Conservation (phyloP, 2,329 filamentous ascomycete genomes). For the Diaporthe ampelina region DNA sequence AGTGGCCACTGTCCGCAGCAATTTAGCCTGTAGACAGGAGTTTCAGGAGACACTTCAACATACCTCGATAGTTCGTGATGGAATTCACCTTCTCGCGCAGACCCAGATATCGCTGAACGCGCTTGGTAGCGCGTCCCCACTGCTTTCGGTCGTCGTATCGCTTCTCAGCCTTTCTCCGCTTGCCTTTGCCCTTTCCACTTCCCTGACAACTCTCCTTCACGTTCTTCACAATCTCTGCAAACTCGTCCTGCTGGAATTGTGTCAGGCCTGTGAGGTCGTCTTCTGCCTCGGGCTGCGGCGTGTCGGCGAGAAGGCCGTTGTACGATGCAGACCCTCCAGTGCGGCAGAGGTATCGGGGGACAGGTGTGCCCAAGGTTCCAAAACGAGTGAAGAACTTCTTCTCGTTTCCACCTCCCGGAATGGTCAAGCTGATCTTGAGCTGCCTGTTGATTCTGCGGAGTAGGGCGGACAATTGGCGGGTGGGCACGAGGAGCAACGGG, state of each 20-base stretch:
- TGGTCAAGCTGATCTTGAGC: slow-evolving; percentile 65
- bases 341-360: slow-evolving; percentile 77
- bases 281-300: slow-evolving; percentile 53
- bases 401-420: slow-evolving; percentile 67
- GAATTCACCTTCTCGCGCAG: slow-evolving; percentile 60
- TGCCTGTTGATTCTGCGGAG: slow-evolving; percentile 75
- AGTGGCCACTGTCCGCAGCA: neutral
- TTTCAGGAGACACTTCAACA: neutral
- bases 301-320: slow-evolving; percentile 48
- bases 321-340: slow-evolving; percentile 59
- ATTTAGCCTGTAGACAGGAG: neutral
- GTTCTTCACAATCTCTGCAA: slow-evolving; percentile 62
- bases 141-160: slow-evolving; percentile 63
- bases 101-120: slow-evolving; percentile 79
- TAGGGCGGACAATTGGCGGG: slow-evolving; percentile 74
- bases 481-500: slow-evolving; percentile 77
- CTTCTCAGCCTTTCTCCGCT: slow-evolving; percentile 63
- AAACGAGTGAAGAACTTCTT: slow-evolving; percentile 75
- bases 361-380: slow-evolving; percentile 68
- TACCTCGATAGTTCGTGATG: slow-evolving; percentile 24
- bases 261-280: slow-evolving; percentile 54
- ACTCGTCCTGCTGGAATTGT: slow-evolving; percentile 49
- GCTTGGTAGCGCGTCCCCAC: slow-evolving; percentile 70
- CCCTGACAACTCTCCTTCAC: slow-evolving; percentile 36
- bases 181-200: slow-evolving; percentile 48